Evolutionary conservation across 768 basidiomycete genomes (phyloP), one percentile per base, ranked within the genome.

Genomic region (Coprinopsis cinerea): DNA sequence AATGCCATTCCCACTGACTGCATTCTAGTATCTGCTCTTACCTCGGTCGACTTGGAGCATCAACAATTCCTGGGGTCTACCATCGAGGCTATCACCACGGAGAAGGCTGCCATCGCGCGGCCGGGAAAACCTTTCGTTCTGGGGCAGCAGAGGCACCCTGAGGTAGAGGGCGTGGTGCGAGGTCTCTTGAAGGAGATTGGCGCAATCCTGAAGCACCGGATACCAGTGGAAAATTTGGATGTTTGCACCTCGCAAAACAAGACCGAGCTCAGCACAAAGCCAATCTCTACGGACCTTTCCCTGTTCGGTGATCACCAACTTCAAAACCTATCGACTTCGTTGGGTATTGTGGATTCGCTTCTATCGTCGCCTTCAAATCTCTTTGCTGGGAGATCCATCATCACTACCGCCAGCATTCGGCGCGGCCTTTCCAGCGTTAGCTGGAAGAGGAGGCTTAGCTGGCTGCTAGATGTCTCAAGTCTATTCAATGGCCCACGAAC

Each of bases 11-110:
- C 88, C 2, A 78, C 84, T 41, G 71, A 76, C 0, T 70, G 69
- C 44, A 77, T 93, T 34, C 64, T 91, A 25, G 80, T 84, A 1
- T 90, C 88, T 18, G 86, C 82, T 25, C 71, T 98, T 24, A 90
- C 93, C 0, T 67, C 83, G 2, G 88, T 98, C 20, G 94, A 92
- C 63, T 70, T 98, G 40, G 96, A 99, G 66, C 96, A 97, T 64
- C 92, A 94, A 55, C 78, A 78, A 3, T 92, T 94, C 61, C 75
- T 99, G 23, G 95, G 95, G 0, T 63, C 77, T 47, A 85, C 89
- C 0, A 67, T 92, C 4, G 71, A 69, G 13, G 77, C 73, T 24
- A 97, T 98, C 48, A 79, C 92, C 0, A 68, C 61, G 39, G 88
- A 94, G 61, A 99, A 99, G 63, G 83, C 86, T 0, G 81, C 78